phyloP scores from a whole-genome alignment of 148 eudicot species.

The Polygonum aviculare region DNA sequence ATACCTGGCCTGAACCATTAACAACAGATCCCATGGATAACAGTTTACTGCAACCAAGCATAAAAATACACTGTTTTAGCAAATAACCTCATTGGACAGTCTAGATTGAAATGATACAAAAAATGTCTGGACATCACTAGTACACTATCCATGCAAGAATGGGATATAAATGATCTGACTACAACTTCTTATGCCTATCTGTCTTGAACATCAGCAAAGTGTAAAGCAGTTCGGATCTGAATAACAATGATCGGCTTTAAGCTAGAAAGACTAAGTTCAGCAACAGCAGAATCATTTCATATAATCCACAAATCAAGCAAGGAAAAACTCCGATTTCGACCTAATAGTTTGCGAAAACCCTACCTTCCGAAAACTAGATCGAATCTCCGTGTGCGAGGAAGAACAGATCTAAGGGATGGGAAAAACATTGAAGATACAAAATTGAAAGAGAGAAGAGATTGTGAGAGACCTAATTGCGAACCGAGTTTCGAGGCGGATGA shows the following conservation, averaged over 20 bases:
- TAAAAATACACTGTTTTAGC: neutral
- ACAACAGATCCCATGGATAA: conserved; percentile 2
- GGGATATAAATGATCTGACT: neutral
- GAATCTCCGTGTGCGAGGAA: neutral
- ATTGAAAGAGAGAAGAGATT: neutral
- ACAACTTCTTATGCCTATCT: neutral
- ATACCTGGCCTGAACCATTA: conserved; percentile 4
- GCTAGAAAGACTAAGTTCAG: neutral
- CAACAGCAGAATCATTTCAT: neutral
- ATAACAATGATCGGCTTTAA: too few relatives aligned
- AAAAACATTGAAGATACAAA: neutral
- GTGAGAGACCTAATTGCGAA: neutral
- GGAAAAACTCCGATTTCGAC: neutral
- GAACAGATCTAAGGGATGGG: neutral
- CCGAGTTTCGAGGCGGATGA: neutral
- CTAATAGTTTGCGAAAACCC: neutral
- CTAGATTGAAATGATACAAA: neutral
- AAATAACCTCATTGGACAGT: neutral
- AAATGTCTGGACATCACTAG: neutral
- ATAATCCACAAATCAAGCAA: neutral
- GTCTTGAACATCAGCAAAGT: neutral
- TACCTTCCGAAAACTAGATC: neutral
- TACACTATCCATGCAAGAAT: neutral
- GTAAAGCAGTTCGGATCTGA: too few relatives aligned
- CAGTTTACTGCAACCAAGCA: neutral